Conservation (phyloP, 108 stramenopile species). For the Cyclotella atomus region DNA sequence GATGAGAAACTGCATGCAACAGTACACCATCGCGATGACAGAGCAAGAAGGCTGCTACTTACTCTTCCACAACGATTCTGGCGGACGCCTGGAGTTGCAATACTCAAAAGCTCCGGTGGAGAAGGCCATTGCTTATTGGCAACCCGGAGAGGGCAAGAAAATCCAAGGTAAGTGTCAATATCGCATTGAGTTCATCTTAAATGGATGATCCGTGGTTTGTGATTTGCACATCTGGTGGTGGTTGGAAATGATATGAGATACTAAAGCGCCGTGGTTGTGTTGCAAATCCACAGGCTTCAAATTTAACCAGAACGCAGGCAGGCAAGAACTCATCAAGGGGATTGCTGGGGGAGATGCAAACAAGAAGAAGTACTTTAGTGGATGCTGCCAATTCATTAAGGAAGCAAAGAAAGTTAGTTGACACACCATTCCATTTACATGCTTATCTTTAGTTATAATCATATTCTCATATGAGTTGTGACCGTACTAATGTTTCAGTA, state of each 20-base stretch:
- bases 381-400: constrained; percentile 76
- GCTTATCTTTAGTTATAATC: too few species aligned
- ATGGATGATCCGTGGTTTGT: too few species aligned
- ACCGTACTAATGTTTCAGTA: constrained; percentile 8
- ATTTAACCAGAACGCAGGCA: constrained; percentile 61
- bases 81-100: constrained; percentile 61
- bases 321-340: constrained; percentile 69
- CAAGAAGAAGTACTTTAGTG: constrained; percentile 71
- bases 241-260: too few species aligned
- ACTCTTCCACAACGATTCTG: constrained; percentile 59
- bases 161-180: constrained; percentile 46
- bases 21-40: not conserved
- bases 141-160: constrained; percentile 52
- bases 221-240: too few species aligned
- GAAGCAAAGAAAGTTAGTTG: constrained; percentile 45
- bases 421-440: not conserved
- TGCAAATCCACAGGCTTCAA: constrained; percentile 50
- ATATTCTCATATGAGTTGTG: not conserved
- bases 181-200: too few species aligned
- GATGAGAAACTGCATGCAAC: not conserved
- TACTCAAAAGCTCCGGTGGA: constrained; percentile 54
- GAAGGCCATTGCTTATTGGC: constrained; percentile 76
- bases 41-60: constrained; percentile 65
- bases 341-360: constrained; percentile 80
- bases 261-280: too few species aligned